These are phyloP conservation scores for Sclerotinia subarctica DNA, from an alignment of 2,329 filamentous ascomycete genomes.

Conservation along the genomic window DNA sequence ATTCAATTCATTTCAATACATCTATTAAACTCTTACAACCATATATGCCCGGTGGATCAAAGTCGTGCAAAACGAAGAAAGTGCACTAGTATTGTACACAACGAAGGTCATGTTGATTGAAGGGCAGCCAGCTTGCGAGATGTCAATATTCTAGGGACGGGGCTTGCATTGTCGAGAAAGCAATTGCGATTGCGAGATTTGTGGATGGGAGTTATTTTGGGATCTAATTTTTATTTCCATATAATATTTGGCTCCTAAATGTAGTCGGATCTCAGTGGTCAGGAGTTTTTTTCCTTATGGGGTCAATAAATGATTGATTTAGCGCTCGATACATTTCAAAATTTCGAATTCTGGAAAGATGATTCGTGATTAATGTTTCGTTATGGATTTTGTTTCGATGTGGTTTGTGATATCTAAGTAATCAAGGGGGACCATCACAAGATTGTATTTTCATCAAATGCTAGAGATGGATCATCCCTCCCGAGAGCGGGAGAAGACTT, in stretches of 20 bases:
- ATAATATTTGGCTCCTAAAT: neutral
- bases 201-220: constrained; percentile 7
- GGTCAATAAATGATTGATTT: constrained; percentile 3
- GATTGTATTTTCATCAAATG: too few species aligned
- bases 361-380: too few species aligned
- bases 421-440: too few species aligned
- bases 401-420: neutral
- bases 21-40: neutral
- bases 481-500: too few species aligned
- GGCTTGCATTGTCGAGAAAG: neutral
- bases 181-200: neutral
- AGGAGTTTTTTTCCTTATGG: neutral
- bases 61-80: neutral
- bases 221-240: neutral
- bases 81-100: neutral
- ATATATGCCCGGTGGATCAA: neutral
- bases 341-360: neutral
- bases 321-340: neutral
- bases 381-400: neutral
- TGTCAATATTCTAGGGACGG: constrained; percentile 3
- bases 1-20: neutral
- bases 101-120: neutral
- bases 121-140: neutral
- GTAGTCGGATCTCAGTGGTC: neutral
- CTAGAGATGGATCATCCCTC: too few species aligned